Conservation (phyloP, 768 basidiomycete genomes). For the Pleurotus sapidus region DNA sequence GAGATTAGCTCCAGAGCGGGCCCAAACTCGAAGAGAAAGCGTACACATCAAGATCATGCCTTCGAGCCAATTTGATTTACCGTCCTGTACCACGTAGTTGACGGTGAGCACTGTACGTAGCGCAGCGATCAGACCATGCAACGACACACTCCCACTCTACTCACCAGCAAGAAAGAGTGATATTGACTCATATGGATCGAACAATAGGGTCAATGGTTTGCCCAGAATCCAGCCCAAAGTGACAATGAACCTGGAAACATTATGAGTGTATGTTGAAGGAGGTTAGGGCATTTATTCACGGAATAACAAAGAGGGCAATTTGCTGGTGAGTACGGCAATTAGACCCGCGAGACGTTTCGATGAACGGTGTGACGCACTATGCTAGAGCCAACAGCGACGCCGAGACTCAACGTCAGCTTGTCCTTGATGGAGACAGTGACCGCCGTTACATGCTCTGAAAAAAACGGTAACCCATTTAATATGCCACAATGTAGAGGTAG, state of each 20-base stretch:
- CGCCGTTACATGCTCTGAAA: constrained; percentile 81
- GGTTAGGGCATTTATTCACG: constrained; percentile 24
- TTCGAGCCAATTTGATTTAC: constrained; percentile 91
- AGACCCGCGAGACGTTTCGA: background rate
- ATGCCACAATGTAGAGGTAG: constrained; percentile 1
- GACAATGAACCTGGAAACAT: constrained; percentile 56
- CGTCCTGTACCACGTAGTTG: constrained; percentile 83
- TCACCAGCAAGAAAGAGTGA: constrained; percentile 45
- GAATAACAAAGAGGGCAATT: constrained; percentile 49
- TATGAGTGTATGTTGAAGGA: background rate
- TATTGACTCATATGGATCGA: constrained; percentile 86
- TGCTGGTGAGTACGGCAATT: constrained; percentile 42
- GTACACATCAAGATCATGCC: constrained; percentile 62
- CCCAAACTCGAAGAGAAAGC: too few relatives aligned
- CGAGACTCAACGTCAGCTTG: constrained; percentile 83
- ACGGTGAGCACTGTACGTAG: constrained; percentile 64
- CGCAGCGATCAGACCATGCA: background rate
- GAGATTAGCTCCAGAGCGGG: too few relatives aligned
- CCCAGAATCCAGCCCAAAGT: constrained; percentile 78
- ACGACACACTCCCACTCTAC: constrained; percentile 8
- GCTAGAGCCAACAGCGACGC: constrained; percentile 86
- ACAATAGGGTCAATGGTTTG: constrained; percentile 77
- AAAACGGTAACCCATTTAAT: constrained; percentile 1
- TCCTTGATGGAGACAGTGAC: constrained; percentile 90
- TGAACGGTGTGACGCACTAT: constrained; percentile 47